Base-by-base conservation (phyloP, 2,329 filamentous ascomycete species). In the Arthrobotrys sinensis region DNA sequence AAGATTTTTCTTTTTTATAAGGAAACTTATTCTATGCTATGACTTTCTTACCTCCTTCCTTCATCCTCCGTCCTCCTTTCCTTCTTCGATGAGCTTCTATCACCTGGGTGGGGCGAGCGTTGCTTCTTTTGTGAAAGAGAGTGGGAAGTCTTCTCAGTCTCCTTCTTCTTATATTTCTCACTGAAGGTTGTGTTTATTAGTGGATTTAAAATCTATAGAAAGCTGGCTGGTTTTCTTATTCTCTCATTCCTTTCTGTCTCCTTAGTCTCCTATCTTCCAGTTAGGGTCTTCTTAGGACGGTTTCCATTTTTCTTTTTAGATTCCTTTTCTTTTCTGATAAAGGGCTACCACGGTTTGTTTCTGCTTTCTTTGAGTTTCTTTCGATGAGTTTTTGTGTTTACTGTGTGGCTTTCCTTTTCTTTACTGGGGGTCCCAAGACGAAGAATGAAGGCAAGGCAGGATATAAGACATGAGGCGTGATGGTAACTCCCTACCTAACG, bases 161-260 rank as follows among this genome's bases (percentile, higher is more conserved):
- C 28, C 12, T 36, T 38, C 32, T 50, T 40, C 16, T 6, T 34
- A 24, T 19, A 8, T 7, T 65, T 34, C 16, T 48, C 34, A 34
- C 16, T 53, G 52, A 76, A 76, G 75, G 76, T 32, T 75, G 62
- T 76, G 72, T 76, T 76, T 68, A 69, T 57, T 68, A 64, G 64
- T 68, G 72, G 72, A 69, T 76, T 38, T 64, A 45, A 62, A 69
- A 72, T 67, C 53, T 75, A 57, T 57, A 75, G 70, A 75, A 60
- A 60, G 70, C 70, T 40, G 70, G 62, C 34, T 62, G 50, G 52
- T 57, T 60, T 52, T 52, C 34, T 73, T 72, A 60, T 66, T 75
- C 52, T 55, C 63, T 45, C 62, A 70, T 46, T 40, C 7, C 10
- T 43, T 34, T 62, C 36, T 28, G 7, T 16, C 8, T 28, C 14